Percentiles rank a stretch among this genome's conserved stretches.
These are phyloP conservation scores for Aureobasidium sp. DNA, from an alignment of 2,329 filamentous ascomycete species.

Conservation along the genomic window DNA sequence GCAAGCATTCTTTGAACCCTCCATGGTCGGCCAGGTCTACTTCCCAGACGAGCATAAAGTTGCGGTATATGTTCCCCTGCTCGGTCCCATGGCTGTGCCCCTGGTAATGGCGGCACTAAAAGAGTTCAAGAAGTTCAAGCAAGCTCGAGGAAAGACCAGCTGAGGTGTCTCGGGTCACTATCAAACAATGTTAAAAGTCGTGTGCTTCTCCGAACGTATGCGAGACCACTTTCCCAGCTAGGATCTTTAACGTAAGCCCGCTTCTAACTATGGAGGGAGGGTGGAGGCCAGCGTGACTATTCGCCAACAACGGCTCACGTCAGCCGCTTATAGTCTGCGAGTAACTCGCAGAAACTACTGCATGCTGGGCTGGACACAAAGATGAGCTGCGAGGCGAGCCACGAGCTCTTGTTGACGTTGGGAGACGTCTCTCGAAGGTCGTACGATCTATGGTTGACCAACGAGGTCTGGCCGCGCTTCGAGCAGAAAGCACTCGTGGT, in stretches of 20 bases:
- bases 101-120: constrained; percentile 75
- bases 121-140: constrained; percentile 48
- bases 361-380: background rate
- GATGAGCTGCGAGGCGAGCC: background rate
- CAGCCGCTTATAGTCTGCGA: background rate
- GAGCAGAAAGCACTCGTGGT: background rate
- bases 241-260: background rate
- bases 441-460: background rate
- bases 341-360: background rate
- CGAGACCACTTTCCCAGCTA: background rate
- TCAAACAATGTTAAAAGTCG: background rate
- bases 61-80: constrained; percentile 83
- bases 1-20: constrained; percentile 94
- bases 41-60: constrained; percentile 99
- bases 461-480: background rate
- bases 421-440: background rate
- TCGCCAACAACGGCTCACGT: background rate
- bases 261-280: no score
- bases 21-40: constrained; percentile 97
- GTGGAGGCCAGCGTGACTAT: no score
- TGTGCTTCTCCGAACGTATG: background rate
- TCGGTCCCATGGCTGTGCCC: constrained; percentile 87
- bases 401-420: background rate
- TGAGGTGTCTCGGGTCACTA: background rate
- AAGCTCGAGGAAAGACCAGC: background rate